These are phyloP conservation scores for Chlorella sp. DNA, from an alignment of 139 green algal genomes.

Conservation along the genomic window DNA sequence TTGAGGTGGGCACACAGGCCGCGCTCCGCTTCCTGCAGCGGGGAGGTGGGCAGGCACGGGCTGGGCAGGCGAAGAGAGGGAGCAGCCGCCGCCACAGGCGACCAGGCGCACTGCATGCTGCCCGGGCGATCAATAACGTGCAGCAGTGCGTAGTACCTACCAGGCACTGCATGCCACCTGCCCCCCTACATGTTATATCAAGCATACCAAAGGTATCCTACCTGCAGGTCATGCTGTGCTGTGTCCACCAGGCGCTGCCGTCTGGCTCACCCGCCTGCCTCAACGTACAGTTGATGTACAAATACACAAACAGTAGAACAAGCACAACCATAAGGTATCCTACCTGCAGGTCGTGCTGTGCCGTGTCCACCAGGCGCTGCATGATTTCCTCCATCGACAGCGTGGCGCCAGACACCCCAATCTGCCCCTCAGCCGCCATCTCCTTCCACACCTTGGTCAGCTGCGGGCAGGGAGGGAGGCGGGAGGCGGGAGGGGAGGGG, in stretches of 20 bases:
- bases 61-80: background rate
- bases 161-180: too few species aligned
- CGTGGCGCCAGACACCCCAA: slow-evolving; percentile 39
- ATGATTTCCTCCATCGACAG: slow-evolving; percentile 72
- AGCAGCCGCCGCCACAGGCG: too few species aligned
- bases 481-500: background rate
- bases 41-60: background rate
- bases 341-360: slow-evolving; percentile 52
- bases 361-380: slow-evolving; percentile 59
- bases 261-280: too few species aligned
- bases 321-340: background rate
- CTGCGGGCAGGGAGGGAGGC: slow-evolving; percentile 42
- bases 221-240: slow-evolving; percentile 52
- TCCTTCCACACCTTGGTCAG: slow-evolving; percentile 68
- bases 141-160: too few species aligned
- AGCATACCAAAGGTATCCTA: background rate
- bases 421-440: slow-evolving; percentile 54
- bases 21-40: slow-evolving; percentile 67
- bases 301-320: too few species aligned
- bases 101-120: background rate
- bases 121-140: background rate
- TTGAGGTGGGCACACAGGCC: slow-evolving; percentile 73
- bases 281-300: too few species aligned
- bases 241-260: slow-evolving; percentile 60
- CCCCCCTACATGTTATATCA: too few species aligned